These are phyloP conservation scores for Maudiozyma barnettii DNA, from an alignment of 805 yeast genomes.

Conservation along the genomic window DNA sequence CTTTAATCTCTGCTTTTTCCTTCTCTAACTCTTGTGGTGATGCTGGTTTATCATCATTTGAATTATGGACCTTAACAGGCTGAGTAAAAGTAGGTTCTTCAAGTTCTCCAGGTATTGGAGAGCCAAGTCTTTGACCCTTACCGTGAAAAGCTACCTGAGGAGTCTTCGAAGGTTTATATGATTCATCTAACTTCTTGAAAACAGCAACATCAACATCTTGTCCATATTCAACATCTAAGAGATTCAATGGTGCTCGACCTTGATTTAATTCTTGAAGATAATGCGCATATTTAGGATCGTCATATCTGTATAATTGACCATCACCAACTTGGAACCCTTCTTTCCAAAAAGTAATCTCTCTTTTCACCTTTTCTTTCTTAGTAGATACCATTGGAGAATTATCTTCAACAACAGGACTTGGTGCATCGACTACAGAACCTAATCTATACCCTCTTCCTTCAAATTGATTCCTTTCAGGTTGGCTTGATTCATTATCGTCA, in stretches of 20 bases:
- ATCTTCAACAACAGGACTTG: constrained; percentile 29
- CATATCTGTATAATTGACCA: constrained; percentile 76
- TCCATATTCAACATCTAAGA: constrained; percentile 75
- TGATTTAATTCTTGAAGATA: constrained; percentile 71
- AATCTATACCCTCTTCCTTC: constrained; percentile 35
- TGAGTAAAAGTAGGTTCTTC: constrained; percentile 5
- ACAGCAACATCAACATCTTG: constrained; percentile 92
- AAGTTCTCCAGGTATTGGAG: constrained; percentile 73
- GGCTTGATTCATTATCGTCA: constrained; percentile 11
- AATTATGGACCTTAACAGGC: neutral
- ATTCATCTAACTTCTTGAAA: constrained; percentile 71
- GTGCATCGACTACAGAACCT: constrained; percentile 29
- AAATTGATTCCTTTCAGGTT: constrained; percentile 18
- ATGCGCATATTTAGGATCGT: constrained; percentile 80
- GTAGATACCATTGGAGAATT: constrained; percentile 25
- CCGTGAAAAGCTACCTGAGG: constrained; percentile 65
- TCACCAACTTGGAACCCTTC: constrained; percentile 95
- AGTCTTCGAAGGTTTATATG: constrained; percentile 59
- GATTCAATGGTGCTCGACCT: constrained; percentile 83
- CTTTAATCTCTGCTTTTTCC: constrained; percentile 27
- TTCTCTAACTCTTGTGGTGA: constrained; percentile 16
- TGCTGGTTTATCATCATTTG: constrained; percentile 3
- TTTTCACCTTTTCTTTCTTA: constrained; percentile 43
- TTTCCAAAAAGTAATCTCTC: constrained; percentile 90
- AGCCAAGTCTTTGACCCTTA: constrained; percentile 75